Evolutionary conservation across 495 filamentous ascomycete species (phyloP), one percentile per base, ranked within the genome.

Genomic region (Penicillium riverlandense): DNA sequence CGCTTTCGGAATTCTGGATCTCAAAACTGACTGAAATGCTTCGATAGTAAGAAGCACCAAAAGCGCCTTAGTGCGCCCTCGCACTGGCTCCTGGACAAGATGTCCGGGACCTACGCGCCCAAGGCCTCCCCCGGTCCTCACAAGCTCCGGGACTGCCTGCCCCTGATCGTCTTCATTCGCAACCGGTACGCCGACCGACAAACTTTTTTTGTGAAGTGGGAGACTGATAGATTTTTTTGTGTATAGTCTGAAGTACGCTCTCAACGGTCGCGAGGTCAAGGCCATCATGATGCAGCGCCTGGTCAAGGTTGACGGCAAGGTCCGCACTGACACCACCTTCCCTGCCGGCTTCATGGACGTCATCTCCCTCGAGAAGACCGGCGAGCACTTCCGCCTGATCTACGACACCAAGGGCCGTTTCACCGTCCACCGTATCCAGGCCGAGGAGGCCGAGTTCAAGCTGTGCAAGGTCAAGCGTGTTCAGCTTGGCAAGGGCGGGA

Each of bases 321-420:
- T 98, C 75, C 91, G 92, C 75, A 98, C 94, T 69, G 92, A 98
- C 76, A 74, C 79, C 57, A 98, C 92, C 72, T 98, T 84, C 83
- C 92, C 92, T 51, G 85, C 92, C 57, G 92, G 92, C 59, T 97
- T 92, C 80, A 96, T 96, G 94, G 94, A 98, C 65, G 91, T 98
- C 66, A 96, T 98, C 80, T 78, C 79, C 57, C 88, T 98, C 72
- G 92, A 98, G 73, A 98, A 97, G 87, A 98, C 92, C 50, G 88
- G 88, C 76, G 92, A 98, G 83, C 81, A 95, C 84, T 98, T 98
- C 87, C 90, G 92, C 63, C 87, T 98, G 55, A 78, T 98, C 79
- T 98, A 97, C 80, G 94, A 98, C 66, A 97, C 94, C 80, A 98
- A 98, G 85, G 92, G 92, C 56, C 92, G 92, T 64, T 98, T 96